Evolutionary conservation across 441 rosid species (phyloP).

Genomic region (Croton setiger): DNA sequence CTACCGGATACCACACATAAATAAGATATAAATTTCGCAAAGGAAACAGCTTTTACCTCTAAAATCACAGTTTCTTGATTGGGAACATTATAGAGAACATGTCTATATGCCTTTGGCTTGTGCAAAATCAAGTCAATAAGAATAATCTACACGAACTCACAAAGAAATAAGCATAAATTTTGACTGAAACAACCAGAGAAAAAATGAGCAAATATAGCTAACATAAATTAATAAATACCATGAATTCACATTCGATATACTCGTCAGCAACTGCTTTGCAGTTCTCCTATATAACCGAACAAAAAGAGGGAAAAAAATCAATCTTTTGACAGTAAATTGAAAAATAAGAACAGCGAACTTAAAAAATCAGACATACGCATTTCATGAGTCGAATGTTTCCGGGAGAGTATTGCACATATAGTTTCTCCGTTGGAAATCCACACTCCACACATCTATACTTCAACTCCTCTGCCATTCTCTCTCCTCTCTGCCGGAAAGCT

Average conservation of each 20-base stretch:
- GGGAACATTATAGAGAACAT: slow-evolving; percentile 65
- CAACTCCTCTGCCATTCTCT: slow-evolving; percentile 22
- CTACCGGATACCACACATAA: background rate
- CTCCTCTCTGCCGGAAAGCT: background rate
- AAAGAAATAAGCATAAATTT: background rate
- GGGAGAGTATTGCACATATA: slow-evolving; percentile 71
- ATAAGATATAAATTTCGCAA: background rate
- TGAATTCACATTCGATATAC: slow-evolving; percentile 78
- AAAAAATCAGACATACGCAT: slow-evolving; percentile 44
- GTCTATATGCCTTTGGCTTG: slow-evolving; percentile 71
- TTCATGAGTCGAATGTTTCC: slow-evolving; percentile 86
- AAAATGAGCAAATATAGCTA: background rate
- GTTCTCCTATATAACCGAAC: slow-evolving; percentile 38
- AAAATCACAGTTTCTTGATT: slow-evolving; percentile 39
- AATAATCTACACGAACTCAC: slow-evolving; percentile 43
- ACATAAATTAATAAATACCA: slow-evolving; percentile 37
- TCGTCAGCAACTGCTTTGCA: slow-evolving; percentile 75
- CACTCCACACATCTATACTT: slow-evolving; percentile 60
- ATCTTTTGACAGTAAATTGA: background rate
- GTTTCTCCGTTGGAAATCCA: slow-evolving; percentile 48
- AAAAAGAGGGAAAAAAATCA: background rate
- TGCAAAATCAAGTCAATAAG: slow-evolving; percentile 82
- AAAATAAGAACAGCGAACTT: background rate
- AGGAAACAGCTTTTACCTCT: slow-evolving; percentile 38
- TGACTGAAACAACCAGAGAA: background rate